Conservation (phyloP, 2,329 filamentous ascomycete genomes). For the Scytalidium lignicola region DNA sequence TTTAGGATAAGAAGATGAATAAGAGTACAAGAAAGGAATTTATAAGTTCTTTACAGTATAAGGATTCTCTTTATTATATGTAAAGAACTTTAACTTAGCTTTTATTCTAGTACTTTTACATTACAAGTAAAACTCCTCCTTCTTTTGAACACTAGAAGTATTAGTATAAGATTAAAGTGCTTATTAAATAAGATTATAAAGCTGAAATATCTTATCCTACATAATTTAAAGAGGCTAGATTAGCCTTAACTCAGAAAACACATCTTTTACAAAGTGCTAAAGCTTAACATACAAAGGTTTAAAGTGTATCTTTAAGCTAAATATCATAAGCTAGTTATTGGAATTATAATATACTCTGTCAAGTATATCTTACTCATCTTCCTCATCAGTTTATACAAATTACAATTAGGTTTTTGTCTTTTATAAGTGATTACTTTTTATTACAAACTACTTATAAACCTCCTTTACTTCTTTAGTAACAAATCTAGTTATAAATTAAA, state of each 20-base stretch:
- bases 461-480: background rate
- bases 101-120: conserved; percentile 6
- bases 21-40: conserved; percentile 8
- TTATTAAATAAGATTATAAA: conserved; percentile 3
- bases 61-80: conserved; percentile 1
- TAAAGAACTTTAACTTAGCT: conserved; percentile 1
- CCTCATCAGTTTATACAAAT: conserved; percentile 1
- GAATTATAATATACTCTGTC: conserved; percentile 4
- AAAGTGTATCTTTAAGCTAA: background rate
- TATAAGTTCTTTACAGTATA: conserved; percentile 1
- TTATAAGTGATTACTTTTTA: conserved; percentile 4
- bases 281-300: background rate
- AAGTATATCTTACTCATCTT: conserved; percentile 4
- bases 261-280: background rate
- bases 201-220: background rate
- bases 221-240: background rate
- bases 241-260: conserved; percentile 3
- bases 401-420: conserved; percentile 1
- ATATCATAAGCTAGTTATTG: conserved; percentile 5
- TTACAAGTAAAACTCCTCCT: conserved; percentile 3
- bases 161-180: conserved; percentile 7
- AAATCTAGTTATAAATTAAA: conserved; percentile 2
- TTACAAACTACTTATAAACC: conserved; percentile 2
- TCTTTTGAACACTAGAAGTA: conserved; percentile 1
- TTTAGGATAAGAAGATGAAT: conserved; percentile 5